phyloP scores from a whole-genome alignment of 371 early-diverging fungal species.

The Nematocida sp. region DNA sequence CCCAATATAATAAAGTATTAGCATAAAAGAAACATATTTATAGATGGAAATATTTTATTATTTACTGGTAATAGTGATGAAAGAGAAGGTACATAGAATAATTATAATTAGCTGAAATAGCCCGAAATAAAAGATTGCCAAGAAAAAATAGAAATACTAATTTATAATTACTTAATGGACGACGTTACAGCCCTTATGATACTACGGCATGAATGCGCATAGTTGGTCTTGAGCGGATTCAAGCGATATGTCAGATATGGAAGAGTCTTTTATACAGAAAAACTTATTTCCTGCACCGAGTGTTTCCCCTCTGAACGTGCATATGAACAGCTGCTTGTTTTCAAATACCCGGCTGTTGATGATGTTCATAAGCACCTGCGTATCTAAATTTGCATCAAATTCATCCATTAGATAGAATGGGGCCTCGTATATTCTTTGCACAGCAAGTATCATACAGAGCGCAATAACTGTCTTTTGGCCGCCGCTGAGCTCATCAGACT shows the following conservation, averaged over 20 bases:
- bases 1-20: too few relatives aligned
- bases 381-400: constrained; percentile 97
- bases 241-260: background rate
- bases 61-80: too few relatives aligned
- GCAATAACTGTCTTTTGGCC: constrained; percentile 98
- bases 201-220: constrained; percentile 13
- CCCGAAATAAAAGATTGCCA: too few relatives aligned
- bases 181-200: background rate
- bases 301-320: constrained; percentile 66
- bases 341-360: constrained; percentile 23
- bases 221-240: constrained; percentile 3
- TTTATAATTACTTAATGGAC: too few relatives aligned
- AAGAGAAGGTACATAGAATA: too few relatives aligned
- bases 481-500: constrained; percentile 74
- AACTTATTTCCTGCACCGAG: constrained; percentile 63
- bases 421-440: constrained; percentile 93
- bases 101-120: too few relatives aligned
- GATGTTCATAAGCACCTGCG: constrained; percentile 37
- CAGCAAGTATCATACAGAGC: constrained; percentile 91
- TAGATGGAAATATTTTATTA: too few relatives aligned
- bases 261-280: constrained; percentile 56
- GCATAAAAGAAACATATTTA: too few relatives aligned
- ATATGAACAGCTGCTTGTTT: constrained; percentile 64
- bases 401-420: constrained; percentile 99
- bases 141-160: too few relatives aligned